A percentile compares a stretch with the other conserved stretches of the same genome.
These are phyloP conservation scores for Phytophthora quininea DNA, from an alignment of 352 stramenopile genomes.

Conservation along the genomic window DNA sequence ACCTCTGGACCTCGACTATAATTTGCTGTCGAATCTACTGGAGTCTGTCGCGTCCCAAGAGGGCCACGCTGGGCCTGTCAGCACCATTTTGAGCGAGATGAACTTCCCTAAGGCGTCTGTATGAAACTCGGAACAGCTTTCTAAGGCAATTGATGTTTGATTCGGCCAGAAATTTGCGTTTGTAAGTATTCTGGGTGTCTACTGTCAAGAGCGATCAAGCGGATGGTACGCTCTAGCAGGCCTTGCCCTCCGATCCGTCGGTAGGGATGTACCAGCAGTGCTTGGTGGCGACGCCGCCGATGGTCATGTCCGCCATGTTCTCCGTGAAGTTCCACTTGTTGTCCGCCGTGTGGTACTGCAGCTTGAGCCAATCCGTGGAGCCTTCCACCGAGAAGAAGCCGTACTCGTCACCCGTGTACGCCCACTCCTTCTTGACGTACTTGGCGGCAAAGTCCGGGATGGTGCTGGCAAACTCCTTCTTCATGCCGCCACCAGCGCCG, in stretches of 20 bases:
- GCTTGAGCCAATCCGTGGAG: background rate
- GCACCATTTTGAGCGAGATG: conserved; percentile 76
- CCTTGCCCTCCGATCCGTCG: background rate
- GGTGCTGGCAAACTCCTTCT: background rate
- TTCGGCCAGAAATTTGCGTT: too few species aligned
- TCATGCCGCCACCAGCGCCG: background rate
- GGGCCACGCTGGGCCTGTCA: conserved; percentile 69
- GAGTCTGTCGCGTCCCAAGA: conserved; percentile 85
- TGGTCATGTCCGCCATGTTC: background rate
- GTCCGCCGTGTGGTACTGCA: background rate
- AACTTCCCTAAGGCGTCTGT: conserved; percentile 31
- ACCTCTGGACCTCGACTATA: conserved; percentile 80
- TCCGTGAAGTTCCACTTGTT: background rate
- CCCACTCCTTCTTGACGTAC: background rate
- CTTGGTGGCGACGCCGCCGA: background rate
- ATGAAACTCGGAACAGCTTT: background rate
- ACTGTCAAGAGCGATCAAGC: background rate
- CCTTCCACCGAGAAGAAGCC: background rate
- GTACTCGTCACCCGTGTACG: background rate
- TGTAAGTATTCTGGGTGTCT: too few species aligned
- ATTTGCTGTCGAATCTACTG: conserved; percentile 83
- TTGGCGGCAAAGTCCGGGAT: background rate
- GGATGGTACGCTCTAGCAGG: background rate
- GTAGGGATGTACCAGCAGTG: background rate
- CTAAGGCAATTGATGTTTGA: conserved; percentile 1